Percentiles rank a stretch among this genome's conserved stretches.
phyloP scores from a whole-genome alignment of 495 filamentous ascomycete species.

The Aspergillus panamensis region DNA sequence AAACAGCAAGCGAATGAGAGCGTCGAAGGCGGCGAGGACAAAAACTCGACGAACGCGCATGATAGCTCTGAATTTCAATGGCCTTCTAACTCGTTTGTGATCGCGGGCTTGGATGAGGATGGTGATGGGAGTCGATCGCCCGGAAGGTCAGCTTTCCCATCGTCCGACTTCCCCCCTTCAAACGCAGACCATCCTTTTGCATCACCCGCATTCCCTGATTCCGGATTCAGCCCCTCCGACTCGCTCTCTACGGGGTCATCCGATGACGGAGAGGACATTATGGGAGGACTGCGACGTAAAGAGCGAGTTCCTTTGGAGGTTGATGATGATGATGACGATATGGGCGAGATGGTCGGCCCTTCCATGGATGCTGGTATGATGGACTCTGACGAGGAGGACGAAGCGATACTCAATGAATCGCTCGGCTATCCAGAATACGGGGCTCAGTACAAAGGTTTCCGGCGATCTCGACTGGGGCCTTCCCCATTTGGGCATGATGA shows the following conservation, averaged over 20 bases:
- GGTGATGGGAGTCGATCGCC: conserved; percentile 41
- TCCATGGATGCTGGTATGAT: conserved; percentile 35
- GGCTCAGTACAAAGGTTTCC: conserved; percentile 36
- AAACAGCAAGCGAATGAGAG: conserved; percentile 56
- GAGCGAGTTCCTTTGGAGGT: conserved; percentile 46
- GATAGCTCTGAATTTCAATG: conserved; percentile 32
- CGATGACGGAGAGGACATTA: conserved; percentile 37
- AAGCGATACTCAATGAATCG: conserved; percentile 49
- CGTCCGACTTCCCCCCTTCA: conserved; percentile 33
- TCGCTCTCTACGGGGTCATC: conserved; percentile 42
- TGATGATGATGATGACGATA: conserved; percentile 48
- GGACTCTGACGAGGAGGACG: conserved; percentile 48
- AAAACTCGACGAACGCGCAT: conserved; percentile 7
- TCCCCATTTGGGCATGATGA: conserved; percentile 43
- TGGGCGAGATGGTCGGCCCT: conserved; percentile 49
- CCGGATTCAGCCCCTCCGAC: conserved; percentile 44
- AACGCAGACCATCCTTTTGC: conserved; percentile 30
- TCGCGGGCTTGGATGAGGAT: conserved; percentile 43
- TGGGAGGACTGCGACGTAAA: conserved; percentile 34
- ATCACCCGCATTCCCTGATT: conserved; percentile 38
- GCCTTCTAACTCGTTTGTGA: conserved; percentile 43
- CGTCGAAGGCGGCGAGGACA: conserved; percentile 17
- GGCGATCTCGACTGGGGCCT: conserved; percentile 29
- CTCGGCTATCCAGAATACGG: conserved; percentile 42
- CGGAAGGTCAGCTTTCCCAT: conserved; percentile 28